Evolutionary conservation across 345 rosid genomes (phyloP).

Genomic region (Dimocarpus longan): DNA sequence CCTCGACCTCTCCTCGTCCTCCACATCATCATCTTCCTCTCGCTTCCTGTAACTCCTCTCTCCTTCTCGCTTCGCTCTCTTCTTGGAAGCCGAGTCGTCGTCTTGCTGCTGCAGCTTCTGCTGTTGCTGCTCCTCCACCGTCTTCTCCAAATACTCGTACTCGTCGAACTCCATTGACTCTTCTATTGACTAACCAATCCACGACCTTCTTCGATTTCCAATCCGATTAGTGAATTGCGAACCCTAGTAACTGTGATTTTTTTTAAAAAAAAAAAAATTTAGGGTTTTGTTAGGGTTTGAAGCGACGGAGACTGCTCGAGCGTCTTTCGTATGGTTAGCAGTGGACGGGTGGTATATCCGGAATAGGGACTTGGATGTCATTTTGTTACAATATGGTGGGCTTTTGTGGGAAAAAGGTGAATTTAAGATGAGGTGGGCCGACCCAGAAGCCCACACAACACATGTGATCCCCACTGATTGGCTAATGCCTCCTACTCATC

Average conservation of each 20-base stretch:
- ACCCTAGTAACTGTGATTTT: not conserved
- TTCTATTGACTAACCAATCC: not conserved
- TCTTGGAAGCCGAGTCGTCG: conserved; percentile 43
- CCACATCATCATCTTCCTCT: conserved; percentile 38
- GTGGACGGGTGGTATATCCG: not conserved
- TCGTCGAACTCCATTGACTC: conserved; percentile 82
- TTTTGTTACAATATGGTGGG: not conserved
- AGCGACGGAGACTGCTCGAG: not conserved
- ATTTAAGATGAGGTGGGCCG: not conserved
- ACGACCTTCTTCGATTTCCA: conserved; percentile 12
- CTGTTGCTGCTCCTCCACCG: conserved; percentile 66
- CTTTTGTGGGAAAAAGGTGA: not conserved
- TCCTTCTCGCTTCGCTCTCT: conserved; percentile 44
- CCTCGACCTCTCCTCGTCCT: conserved; percentile 44
- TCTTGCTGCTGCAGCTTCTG: conserved; percentile 43
- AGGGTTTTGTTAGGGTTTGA: conserved; percentile 23
- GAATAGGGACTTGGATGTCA: conserved; percentile 1
- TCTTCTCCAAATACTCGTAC: conserved; percentile 91
- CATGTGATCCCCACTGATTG: not conserved
- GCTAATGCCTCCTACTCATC: not conserved
- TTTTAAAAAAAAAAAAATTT: not conserved
- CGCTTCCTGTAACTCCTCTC: conserved; percentile 75
- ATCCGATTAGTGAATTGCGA: not conserved
- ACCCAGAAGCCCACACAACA: not conserved
- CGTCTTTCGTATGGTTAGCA: not conserved